Percentiles rank a stretch among this genome's conserved stretches.
phyloP scores from a whole-genome alignment of 1,284 basidiomycete genomes.

The Leccinum angustisporum region DNA sequence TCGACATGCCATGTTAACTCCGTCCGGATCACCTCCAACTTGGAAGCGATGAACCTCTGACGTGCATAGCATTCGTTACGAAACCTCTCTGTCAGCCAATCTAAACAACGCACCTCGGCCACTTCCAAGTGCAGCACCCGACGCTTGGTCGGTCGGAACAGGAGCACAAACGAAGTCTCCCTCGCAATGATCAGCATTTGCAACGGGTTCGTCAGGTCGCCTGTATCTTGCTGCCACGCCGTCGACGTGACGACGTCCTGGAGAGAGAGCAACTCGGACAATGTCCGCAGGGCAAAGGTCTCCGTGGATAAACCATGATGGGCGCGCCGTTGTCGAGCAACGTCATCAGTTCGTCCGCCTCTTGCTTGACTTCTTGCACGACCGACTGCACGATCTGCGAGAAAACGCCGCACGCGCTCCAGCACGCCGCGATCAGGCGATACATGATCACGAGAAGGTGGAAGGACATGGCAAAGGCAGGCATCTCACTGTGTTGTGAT shows the following conservation, averaged over 20 bases:
- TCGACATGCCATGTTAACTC: constrained; percentile 10
- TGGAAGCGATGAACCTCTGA: constrained; percentile 18
- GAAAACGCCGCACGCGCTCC: constrained; percentile 18
- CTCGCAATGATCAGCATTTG: constrained; percentile 24
- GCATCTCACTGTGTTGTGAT: constrained; percentile 16
- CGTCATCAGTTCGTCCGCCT: constrained; percentile 18
- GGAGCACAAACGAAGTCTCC: constrained; percentile 22
- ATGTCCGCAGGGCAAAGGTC: background rate
- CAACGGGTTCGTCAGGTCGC: constrained; percentile 1
- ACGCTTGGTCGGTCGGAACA: constrained; percentile 21
- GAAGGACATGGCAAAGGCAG: constrained; percentile 1
- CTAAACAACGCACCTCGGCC: constrained; percentile 24
- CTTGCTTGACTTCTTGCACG: constrained; percentile 19
- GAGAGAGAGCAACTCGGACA: background rate
- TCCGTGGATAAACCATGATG: constrained; percentile 11
- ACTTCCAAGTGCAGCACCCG: constrained; percentile 28
- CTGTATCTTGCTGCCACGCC: background rate
- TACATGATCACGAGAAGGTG: constrained; percentile 7
- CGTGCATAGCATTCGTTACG: background rate
- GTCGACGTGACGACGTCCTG: constrained; percentile 12
- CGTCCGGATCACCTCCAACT: constrained; percentile 26
- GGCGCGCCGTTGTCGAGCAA: constrained; percentile 11
- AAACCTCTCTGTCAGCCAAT: background rate
- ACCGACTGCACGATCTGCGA: constrained; percentile 10
- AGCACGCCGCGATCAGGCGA: constrained; percentile 2